phyloP scores from a whole-genome alignment of 805 yeast species.

The Candida golubevii region DNA sequence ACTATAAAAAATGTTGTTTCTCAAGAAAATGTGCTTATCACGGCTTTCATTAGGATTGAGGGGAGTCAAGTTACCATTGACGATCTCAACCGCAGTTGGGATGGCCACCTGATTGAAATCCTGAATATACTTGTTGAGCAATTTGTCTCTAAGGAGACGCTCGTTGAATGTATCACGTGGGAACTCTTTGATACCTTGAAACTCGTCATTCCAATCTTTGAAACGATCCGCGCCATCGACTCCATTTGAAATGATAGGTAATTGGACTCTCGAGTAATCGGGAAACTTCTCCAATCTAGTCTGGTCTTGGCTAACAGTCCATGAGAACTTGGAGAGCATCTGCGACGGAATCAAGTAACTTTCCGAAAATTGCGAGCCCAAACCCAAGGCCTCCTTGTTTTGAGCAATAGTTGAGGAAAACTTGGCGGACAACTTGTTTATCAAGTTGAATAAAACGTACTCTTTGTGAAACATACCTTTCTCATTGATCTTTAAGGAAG shows the following conservation, averaged over 20 bases:
- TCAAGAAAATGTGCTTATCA: slow-evolving; percentile 61
- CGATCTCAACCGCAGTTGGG: slow-evolving; percentile 72
- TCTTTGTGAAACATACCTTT: slow-evolving; percentile 30
- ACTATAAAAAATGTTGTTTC: slow-evolving; percentile 85
- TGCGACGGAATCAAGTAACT: slow-evolving; percentile 60
- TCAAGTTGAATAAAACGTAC: slow-evolving; percentile 56
- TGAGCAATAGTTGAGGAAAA: slow-evolving; percentile 49
- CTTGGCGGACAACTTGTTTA: slow-evolving; percentile 61
- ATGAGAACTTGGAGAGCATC: slow-evolving; percentile 63
- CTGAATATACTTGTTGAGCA: slow-evolving; percentile 62
- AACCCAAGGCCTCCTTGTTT: slow-evolving; percentile 45
- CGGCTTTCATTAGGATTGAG: slow-evolving; percentile 73
- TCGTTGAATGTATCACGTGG: slow-evolving; percentile 56
- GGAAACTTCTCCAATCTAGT: slow-evolving; percentile 27
- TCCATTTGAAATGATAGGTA: slow-evolving; percentile 49
- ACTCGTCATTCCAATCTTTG: slow-evolving; percentile 89
- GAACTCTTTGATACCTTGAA: slow-evolving; percentile 75
- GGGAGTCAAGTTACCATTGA: slow-evolving; percentile 69
- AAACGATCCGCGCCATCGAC: slow-evolving; percentile 53
- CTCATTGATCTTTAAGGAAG: slow-evolving; percentile 45
- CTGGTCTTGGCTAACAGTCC: slow-evolving; percentile 51
- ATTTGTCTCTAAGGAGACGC: slow-evolving; percentile 69
- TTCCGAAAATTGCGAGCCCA: slow-evolving; percentile 43
- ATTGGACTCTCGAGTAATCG: slow-evolving; percentile 61
- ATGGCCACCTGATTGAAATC: slow-evolving; percentile 77